Evolutionary conservation across 345 rosid genomes (phyloP).

Genomic region (Brassica rapa): DNA sequence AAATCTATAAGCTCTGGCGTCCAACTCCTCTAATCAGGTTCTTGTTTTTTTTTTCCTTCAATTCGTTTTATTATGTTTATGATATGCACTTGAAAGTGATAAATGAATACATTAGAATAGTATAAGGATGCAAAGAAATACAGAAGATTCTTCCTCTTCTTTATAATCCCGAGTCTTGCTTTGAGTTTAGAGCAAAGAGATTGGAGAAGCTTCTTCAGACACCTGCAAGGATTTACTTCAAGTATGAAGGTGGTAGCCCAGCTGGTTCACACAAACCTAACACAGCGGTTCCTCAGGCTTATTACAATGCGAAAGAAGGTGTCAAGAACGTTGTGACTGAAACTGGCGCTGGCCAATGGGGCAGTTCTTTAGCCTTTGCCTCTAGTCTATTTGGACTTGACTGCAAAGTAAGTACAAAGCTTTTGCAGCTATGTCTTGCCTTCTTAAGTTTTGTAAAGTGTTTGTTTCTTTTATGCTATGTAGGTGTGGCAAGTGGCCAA

Average conservation of each 20-base stretch:
- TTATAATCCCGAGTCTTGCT: not conserved
- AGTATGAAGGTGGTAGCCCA: slow-evolving; percentile 93
- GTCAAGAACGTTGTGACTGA: slow-evolving; percentile 80
- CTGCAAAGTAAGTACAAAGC: slow-evolving; percentile 59
- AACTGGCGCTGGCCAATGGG: slow-evolving; percentile 99
- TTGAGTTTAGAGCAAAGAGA: slow-evolving; percentile 77
- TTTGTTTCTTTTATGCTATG: not conserved
- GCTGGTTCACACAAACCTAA: slow-evolving; percentile 98
- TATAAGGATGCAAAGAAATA: not conserved
- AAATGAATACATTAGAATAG: not conserved
- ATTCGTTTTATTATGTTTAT: not conserved
- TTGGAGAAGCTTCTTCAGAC: slow-evolving; percentile 87
- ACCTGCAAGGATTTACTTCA: slow-evolving; percentile 90
- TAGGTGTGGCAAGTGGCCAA: slow-evolving; percentile 99
- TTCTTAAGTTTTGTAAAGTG: not conserved
- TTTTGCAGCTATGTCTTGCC: not conserved
- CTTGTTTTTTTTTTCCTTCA: not conserved
- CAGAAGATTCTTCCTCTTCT: not conserved
- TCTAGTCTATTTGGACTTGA: slow-evolving; percentile 76
- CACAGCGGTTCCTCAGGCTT: slow-evolving; percentile 84
- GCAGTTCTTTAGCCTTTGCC: slow-evolving; percentile 85
- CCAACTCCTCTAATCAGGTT: slow-evolving; percentile 95
- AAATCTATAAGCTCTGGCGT: slow-evolving; percentile 84
- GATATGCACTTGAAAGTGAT: not conserved
- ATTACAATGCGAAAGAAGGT: slow-evolving; percentile 77